Evolutionary conservation across 192 early-diverging fungal genomes (phyloP).

Genomic region (Chytriomyces confervae): DNA sequence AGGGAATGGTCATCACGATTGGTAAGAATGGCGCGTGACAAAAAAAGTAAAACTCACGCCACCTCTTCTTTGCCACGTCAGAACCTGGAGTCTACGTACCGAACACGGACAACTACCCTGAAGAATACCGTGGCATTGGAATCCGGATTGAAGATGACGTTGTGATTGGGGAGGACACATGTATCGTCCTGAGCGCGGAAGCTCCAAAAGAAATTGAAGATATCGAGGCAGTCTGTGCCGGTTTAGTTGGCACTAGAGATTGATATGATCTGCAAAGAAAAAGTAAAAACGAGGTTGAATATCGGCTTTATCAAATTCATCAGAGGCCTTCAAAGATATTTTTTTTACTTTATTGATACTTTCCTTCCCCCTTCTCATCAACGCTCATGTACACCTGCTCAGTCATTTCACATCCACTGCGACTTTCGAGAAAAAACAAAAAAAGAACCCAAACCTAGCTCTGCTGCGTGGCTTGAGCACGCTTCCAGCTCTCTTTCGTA

Average conservation of each 20-base stretch:
- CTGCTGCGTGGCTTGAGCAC: not conserved
- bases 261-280: not conserved
- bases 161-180: slow-evolving; percentile 69
- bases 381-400: too few species aligned
- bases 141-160: slow-evolving; percentile 98
- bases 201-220: slow-evolving; percentile 89
- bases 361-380: too few species aligned
- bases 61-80: not conserved
- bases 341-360: not conserved
- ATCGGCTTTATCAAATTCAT: not conserved
- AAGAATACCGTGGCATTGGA: slow-evolving; percentile 84
- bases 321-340: not conserved
- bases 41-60: not conserved
- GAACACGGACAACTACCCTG: slow-evolving; percentile 71
- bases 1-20: slow-evolving; percentile 92
- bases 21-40: slow-evolving; percentile 42
- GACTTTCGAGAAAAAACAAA: too few species aligned
- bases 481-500: slow-evolving; percentile 37
- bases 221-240: slow-evolving; percentile 48
- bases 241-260: slow-evolving; percentile 12
- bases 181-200: slow-evolving; percentile 71
- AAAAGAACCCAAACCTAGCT: too few species aligned
- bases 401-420: too few species aligned
- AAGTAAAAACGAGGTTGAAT: not conserved
- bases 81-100: slow-evolving; percentile 97